Base-by-base conservation (phyloP, 164 flowering plant species). In the Sextonia rubra region DNA sequence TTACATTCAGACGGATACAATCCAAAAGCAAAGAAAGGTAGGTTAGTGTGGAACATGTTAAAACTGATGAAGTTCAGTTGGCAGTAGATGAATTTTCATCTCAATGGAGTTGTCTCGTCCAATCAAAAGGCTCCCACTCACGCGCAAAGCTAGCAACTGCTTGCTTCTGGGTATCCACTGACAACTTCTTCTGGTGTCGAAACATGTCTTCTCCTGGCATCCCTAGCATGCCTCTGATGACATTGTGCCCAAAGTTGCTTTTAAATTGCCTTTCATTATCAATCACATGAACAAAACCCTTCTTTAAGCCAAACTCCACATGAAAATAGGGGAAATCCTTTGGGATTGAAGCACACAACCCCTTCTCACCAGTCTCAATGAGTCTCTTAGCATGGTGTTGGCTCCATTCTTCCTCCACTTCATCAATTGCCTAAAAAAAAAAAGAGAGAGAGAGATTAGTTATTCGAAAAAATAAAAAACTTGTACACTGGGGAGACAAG, bases 381-480 rank as follows among this genome's bases (percentile, higher is more conserved):
- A 94, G 84, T 76, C 83, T 90, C 81, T 93, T 93, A 1, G 97
- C 90, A 73, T 90, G 85, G 81, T 91, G 96, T 60, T 90, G 95
- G 72, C 94, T 88, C 95, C 98, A 93, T 73, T 91, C 94, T 47
- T 84, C 88, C 74, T 92, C 97, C 32, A 94, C 93, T 85, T 92
- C 97, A 77, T 92, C 98, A 71, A 92, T 92, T 68, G 93, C 97
- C 97, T 94, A 82, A 66, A 73, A 58, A 56, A 44, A 12, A 22
- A 64, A 4, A n/a, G 3, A 6, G 7, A n/a, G 12, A n/a, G 3
- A 6, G 7, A n/a, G 12, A 4, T 60, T 8, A 1, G 24, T n/a
- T n/a, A n/a, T 60, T 23, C 24, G 3, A 11, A n/a, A 60, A n/a
- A 22, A 2, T n/a, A 60, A 25, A 15, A 55, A 15, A 20, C 60